phyloP scores from a whole-genome alignment of 2,329 filamentous ascomycete species.

The Xylariomycetidae sp. region DNA sequence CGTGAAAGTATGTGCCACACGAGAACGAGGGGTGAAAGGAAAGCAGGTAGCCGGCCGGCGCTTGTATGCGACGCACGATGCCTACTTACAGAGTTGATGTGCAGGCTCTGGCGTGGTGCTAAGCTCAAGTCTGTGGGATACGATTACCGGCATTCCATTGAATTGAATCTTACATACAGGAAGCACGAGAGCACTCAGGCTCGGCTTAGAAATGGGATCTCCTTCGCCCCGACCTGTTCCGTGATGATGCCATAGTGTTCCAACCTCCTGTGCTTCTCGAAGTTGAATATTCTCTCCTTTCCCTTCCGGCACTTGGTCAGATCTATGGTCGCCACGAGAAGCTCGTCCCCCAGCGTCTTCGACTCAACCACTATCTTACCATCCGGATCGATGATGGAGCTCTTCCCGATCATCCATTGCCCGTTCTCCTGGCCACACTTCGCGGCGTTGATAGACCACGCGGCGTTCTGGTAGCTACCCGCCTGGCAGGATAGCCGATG shows the following conservation, averaged over 20 bases:
- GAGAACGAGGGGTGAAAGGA: too few relatives aligned
- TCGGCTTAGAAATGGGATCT: slow-evolving; percentile 17
- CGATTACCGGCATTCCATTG: too few relatives aligned
- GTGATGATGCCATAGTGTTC: slow-evolving; percentile 38
- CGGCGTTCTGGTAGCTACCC: slow-evolving; percentile 49
- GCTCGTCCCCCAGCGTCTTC: slow-evolving; percentile 42
- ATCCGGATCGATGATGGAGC: slow-evolving; percentile 42
- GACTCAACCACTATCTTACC: slow-evolving; percentile 47
- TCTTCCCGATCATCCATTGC: slow-evolving; percentile 42
- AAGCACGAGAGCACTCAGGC: too few relatives aligned
- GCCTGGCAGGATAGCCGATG: slow-evolving; percentile 47
- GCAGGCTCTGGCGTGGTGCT: too few relatives aligned
- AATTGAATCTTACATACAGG: too few relatives aligned
- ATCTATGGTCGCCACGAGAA: slow-evolving; percentile 47
- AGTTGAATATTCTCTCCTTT: slow-evolving; percentile 44
- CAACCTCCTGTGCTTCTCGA: slow-evolving; percentile 37
- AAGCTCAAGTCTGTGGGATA: too few relatives aligned
- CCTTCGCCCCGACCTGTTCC: slow-evolving; percentile 33
- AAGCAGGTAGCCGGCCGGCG: too few relatives aligned
- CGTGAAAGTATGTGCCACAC: too few relatives aligned
- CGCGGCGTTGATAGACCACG: slow-evolving; percentile 44
- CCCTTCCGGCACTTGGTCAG: slow-evolving; percentile 41
- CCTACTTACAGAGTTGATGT: too few relatives aligned
- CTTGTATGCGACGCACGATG: too few relatives aligned
- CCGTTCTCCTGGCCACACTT: slow-evolving; percentile 48